A percentile compares a stretch with the other conserved stretches of the same genome.
phyloP scores from a whole-genome alignment of 768 basidiomycete species.

The Pleurotus djamor region DNA sequence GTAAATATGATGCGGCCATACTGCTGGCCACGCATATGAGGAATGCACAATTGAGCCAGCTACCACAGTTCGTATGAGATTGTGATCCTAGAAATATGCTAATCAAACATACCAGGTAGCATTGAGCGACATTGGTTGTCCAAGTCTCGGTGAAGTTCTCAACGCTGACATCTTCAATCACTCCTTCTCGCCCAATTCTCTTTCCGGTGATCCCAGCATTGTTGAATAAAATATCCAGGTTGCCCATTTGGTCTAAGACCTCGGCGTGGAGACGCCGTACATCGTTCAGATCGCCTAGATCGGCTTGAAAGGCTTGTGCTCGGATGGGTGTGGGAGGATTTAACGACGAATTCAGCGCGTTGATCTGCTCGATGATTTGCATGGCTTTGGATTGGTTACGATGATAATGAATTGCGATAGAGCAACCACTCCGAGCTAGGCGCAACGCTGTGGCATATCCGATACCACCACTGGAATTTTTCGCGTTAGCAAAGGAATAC shows the following conservation, averaged over 20 bases:
- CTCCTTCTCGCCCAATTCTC: slow-evolving; percentile 38
- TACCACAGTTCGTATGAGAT: slow-evolving; percentile 11
- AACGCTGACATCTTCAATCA: slow-evolving; percentile 41
- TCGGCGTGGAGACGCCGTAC: slow-evolving; percentile 37
- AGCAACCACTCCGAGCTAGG: slow-evolving; percentile 41
- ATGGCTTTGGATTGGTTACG: slow-evolving; percentile 32
- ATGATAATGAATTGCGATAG: slow-evolving; percentile 52
- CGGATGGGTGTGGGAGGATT: slow-evolving; percentile 17
- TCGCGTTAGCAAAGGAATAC: neutral
- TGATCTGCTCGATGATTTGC: slow-evolving; percentile 33
- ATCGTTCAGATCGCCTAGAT: slow-evolving; percentile 40
- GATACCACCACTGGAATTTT: slow-evolving; percentile 44
- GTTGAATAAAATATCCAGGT: slow-evolving; percentile 50
- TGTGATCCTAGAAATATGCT: neutral
- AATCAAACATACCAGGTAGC: slow-evolving; percentile 34
- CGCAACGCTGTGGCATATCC: slow-evolving; percentile 46
- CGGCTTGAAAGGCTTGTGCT: slow-evolving; percentile 44
- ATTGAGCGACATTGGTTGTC: slow-evolving; percentile 45
- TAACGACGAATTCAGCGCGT: slow-evolving; percentile 4
- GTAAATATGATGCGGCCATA: slow-evolving; percentile 51
- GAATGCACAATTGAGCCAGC: slow-evolving; percentile 50
- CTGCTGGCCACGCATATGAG: slow-evolving; percentile 36
- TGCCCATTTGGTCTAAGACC: slow-evolving; percentile 40
- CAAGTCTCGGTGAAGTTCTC: slow-evolving; percentile 46
- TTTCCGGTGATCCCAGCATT: slow-evolving; percentile 44